phyloP scores from a whole-genome alignment of 305 asterid species.

The Solanum hybrid region DNA sequence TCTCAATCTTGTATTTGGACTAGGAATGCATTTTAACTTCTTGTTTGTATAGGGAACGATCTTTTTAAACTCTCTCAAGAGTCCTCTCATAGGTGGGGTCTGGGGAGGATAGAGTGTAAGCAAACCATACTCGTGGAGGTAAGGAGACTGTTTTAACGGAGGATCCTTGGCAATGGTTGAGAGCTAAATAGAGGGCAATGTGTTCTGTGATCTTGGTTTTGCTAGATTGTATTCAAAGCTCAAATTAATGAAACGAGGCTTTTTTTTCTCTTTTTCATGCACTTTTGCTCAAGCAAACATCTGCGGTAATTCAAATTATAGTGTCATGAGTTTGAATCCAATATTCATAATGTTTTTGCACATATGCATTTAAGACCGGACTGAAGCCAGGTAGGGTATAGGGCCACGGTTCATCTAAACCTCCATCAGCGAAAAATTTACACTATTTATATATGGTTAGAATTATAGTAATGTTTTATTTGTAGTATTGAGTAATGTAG shows the following conservation, averaged over 20 bases:
- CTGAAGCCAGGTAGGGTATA: background rate
- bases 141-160: background rate
- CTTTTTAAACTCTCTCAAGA: background rate
- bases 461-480: background rate
- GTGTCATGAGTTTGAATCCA: background rate
- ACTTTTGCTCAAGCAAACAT: background rate
- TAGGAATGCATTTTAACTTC: background rate
- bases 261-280: background rate
- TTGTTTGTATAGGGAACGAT: background rate
- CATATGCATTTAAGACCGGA: background rate
- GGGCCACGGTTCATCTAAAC: background rate
- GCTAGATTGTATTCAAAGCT: background rate
- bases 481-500: background rate
- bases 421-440: background rate
- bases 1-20: background rate
- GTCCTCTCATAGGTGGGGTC: background rate
- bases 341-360: background rate
- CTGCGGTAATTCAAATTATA: background rate
- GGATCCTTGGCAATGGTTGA: background rate
- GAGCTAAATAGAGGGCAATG: background rate
- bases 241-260: background rate
- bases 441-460: background rate
- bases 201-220: background rate
- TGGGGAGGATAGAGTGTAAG: background rate
- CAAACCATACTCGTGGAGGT: background rate